Evolutionary conservation across 257 asterid species (phyloP).

Genomic region (Solanum etuberosum): DNA sequence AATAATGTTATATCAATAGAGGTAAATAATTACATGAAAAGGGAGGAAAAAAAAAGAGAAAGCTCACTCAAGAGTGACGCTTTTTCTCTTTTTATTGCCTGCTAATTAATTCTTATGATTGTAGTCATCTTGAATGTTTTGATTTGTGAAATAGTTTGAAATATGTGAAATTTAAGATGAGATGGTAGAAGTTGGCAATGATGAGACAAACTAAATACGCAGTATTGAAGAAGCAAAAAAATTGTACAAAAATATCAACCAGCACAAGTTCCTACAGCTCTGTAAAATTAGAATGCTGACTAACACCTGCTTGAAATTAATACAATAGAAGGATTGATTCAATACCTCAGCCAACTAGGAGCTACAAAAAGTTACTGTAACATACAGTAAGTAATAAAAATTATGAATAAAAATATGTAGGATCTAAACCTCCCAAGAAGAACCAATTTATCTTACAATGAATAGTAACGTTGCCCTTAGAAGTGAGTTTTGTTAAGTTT

Average conservation of each 20-base stretch:
- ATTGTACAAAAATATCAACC: background rate
- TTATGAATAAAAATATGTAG: background rate
- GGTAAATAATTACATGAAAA: too few species aligned
- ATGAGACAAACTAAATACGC: background rate
- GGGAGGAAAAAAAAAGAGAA: too few species aligned
- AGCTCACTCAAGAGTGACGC: too few species aligned
- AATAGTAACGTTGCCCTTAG: conserved; percentile 13
- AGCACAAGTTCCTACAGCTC: conserved; percentile 15
- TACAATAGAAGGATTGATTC: background rate
- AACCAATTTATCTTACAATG: conserved; percentile 4
- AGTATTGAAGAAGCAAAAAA: background rate
- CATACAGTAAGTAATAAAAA: background rate
- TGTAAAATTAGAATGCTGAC: conserved; percentile 19
- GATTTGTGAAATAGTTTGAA: too few species aligned
- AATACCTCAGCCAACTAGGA: background rate
- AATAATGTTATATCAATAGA: too few species aligned
- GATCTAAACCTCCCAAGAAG: background rate
- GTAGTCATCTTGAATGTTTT: too few species aligned
- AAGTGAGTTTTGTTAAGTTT: conserved; percentile 2
- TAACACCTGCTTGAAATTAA: conserved; percentile 8
- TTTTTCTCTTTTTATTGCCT: too few species aligned
- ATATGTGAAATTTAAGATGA: too few species aligned
- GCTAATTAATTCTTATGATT: too few species aligned
- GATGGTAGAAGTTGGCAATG: background rate
- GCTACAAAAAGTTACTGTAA: background rate